Percentiles rank a stretch among this genome's conserved stretches.
Evolutionary conservation across 495 filamentous ascomycete species (phyloP).

Genomic region (Hypoxylon intermedium): DNA sequence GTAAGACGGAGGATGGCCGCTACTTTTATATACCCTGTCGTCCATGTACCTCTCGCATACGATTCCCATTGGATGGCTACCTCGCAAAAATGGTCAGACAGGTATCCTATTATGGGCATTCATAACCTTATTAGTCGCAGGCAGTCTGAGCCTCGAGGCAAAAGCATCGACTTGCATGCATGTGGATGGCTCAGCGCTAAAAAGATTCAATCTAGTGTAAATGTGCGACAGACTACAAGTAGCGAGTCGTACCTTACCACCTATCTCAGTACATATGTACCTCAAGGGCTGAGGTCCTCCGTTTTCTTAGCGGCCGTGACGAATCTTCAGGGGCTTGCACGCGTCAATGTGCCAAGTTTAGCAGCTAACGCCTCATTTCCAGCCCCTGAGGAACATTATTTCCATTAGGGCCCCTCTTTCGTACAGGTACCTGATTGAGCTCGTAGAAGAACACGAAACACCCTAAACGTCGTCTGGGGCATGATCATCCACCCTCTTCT

Average conservation of each 20-base stretch:
- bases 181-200: slow-evolving; percentile 28
- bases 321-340: slow-evolving; percentile 16
- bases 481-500: slow-evolving; percentile 25
- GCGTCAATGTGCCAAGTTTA: background rate
- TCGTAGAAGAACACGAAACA: slow-evolving; percentile 36
- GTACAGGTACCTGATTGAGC: slow-evolving; percentile 24
- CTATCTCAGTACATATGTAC: background rate
- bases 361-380: background rate
- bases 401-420: slow-evolving; percentile 10
- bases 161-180: slow-evolving; percentile 27
- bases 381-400: slow-evolving; percentile 6
- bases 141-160: slow-evolving; percentile 15
- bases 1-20: slow-evolving; percentile 25
- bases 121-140: slow-evolving; percentile 20
- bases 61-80: background rate
- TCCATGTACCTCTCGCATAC: slow-evolving; percentile 1
- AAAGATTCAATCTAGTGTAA: slow-evolving; percentile 37
- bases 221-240: slow-evolving; percentile 19
- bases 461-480: slow-evolving; percentile 27
- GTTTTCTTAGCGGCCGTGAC: slow-evolving; percentile 10
- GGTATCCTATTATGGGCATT: slow-evolving; percentile 11
- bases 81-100: background rate
- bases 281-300: background rate
- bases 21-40: background rate
- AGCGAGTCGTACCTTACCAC: slow-evolving; percentile 27